These are phyloP conservation scores for Serendipita sp. DNA, from an alignment of 1,284 basidiomycete genomes.

Conservation along the genomic window DNA sequence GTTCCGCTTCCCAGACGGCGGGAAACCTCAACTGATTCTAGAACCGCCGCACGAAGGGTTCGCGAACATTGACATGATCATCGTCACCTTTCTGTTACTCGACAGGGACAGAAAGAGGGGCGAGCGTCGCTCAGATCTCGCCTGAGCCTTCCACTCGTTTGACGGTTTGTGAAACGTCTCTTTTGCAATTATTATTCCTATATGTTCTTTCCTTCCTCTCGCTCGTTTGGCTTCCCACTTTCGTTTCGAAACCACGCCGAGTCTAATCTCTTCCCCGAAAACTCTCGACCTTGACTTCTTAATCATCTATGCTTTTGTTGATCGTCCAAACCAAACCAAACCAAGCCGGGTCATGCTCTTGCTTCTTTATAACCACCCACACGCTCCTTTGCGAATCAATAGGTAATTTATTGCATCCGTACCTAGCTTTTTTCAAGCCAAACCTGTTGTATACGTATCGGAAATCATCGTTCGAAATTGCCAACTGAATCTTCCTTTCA, in stretches of 20 bases:
- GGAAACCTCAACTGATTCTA: not conserved
- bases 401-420: too few relatives aligned
- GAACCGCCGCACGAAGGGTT: not conserved
- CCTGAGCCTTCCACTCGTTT: not conserved
- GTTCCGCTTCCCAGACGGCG: not conserved
- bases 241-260: not conserved
- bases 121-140: not conserved
- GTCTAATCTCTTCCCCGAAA: too few relatives aligned
- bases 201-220: not conserved
- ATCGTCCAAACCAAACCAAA: too few relatives aligned
- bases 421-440: too few relatives aligned
- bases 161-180: not conserved
- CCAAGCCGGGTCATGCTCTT: too few relatives aligned
- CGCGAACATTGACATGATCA: not conserved
- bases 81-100: not conserved
- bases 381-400: too few relatives aligned
- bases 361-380: too few relatives aligned
- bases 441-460: too few relatives aligned
- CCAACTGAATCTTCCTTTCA: too few relatives aligned
- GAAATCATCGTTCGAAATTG: too few relatives aligned
- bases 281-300: not conserved
- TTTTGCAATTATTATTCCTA: not conserved
- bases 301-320: not conserved
- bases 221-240: not conserved
- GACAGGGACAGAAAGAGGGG: not conserved